Conservation (phyloP, 73 alveolate species). For the Paramecium pentaurelia region DNA sequence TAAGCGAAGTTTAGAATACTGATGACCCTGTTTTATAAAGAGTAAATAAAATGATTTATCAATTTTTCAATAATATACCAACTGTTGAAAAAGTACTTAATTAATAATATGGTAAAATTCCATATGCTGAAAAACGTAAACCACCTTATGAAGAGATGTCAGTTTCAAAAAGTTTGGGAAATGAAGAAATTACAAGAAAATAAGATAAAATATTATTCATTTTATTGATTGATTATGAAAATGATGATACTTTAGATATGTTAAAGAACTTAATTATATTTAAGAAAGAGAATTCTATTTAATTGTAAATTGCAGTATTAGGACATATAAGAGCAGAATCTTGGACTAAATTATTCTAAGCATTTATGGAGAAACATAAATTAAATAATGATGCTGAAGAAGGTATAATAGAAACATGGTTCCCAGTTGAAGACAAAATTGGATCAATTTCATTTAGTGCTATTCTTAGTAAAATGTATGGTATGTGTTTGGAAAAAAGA, state of each 20-base stretch:
- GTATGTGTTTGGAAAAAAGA: neutral
- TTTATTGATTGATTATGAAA: conserved; percentile 36
- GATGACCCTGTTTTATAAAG: neutral
- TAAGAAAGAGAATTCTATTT: neutral
- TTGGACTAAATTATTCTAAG: conserved; percentile 34
- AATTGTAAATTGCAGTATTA: conserved; percentile 16
- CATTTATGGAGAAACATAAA: conserved; percentile 29
- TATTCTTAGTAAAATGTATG: conserved; percentile 32
- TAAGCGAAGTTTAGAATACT: neutral
- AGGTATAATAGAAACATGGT: conserved; percentile 37
- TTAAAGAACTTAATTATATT: neutral
- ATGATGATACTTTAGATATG: conserved; percentile 13
- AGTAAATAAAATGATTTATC: neutral
- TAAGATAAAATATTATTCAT: neutral
- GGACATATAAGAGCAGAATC: conserved; percentile 50
- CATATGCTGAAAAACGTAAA: conserved; percentile 34
- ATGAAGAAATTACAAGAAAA: conserved; percentile 25
- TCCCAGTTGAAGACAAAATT: conserved; percentile 28
- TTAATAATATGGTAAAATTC: conserved; percentile 42
- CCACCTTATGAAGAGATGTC: conserved; percentile 49
- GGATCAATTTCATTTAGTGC: conserved; percentile 47
- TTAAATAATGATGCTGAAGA: neutral
- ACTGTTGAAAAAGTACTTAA: conserved; percentile 34
- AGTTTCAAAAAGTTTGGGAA: neutral
- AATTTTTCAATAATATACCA: neutral